Conservation (phyloP, 305 asterid species). For the Petunia hybrid region DNA sequence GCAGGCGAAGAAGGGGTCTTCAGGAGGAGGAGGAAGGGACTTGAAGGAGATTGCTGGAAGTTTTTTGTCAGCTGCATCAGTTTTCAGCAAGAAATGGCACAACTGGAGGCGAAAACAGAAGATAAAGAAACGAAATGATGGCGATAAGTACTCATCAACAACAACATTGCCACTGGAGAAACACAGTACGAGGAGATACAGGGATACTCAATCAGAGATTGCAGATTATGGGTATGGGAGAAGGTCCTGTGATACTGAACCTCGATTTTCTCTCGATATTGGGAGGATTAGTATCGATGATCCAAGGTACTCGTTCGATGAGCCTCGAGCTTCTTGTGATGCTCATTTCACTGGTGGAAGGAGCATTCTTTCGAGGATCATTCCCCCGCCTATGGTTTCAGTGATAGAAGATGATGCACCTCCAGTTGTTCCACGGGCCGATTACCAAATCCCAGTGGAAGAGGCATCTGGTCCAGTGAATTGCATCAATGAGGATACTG, state of each 20-base stretch:
- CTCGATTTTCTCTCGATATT: conserved; percentile 89
- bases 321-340: conserved; percentile 97
- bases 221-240: conserved; percentile 95
- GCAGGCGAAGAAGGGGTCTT: conserved; percentile 59
- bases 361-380: conserved; percentile 60
- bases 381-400: conserved; percentile 75
- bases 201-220: conserved; percentile 91
- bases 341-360: conserved; percentile 81
- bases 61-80: conserved; percentile 90
- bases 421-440: conserved; percentile 56
- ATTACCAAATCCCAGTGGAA: conserved; percentile 81
- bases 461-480: conserved; percentile 42
- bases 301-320: conserved; percentile 86
- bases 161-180: conserved; percentile 80
- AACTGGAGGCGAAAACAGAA: conserved; percentile 94
- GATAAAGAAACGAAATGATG: conserved; percentile 64
- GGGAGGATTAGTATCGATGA: conserved; percentile 87
- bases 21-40: conserved; percentile 56
- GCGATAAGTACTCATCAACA: conserved; percentile 43
- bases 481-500: conserved; percentile 45
- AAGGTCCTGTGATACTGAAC: conserved; percentile 90
- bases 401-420: conserved; percentile 77
- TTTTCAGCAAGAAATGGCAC: conserved; percentile 94
- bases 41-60: conserved; percentile 59
- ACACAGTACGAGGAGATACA: conserved; percentile 71